A percentile compares a stretch with the other conserved stretches of the same genome.
These are phyloP conservation scores for Paraphaeosphaeria sporulosa DNA, from an alignment of 2,329 filamentous ascomycete genomes.

Conservation along the genomic window DNA sequence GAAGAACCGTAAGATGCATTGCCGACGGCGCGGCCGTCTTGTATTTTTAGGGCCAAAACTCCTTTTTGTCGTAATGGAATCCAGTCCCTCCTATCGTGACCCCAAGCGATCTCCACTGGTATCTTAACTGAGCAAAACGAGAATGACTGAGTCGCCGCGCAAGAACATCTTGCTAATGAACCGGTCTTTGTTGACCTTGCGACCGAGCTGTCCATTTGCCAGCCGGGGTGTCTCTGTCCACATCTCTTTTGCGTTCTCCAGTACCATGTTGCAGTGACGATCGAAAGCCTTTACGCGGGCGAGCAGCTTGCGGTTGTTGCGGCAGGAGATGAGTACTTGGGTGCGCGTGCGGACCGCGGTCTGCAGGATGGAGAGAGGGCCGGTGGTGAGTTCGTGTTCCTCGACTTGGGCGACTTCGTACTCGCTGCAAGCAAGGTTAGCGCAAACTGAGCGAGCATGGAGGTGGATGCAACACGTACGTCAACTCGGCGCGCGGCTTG, in stretches of 20 bases:
- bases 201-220: constrained; percentile 85
- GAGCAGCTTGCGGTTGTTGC: constrained; percentile 97
- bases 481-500: constrained; percentile 90
- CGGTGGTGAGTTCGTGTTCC: constrained; percentile 80
- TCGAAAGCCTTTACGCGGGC: constrained; percentile 98
- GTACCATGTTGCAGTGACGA: constrained; percentile 98
- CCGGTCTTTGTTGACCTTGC: constrained; percentile 94
- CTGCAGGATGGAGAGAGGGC: constrained; percentile 91
- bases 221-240: constrained; percentile 93
- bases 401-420: constrained; percentile 87
- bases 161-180: constrained; percentile 99
- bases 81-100: background rate
- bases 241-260: constrained; percentile 99
- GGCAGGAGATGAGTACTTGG: constrained; percentile 95
- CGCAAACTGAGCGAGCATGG: constrained; percentile 6
- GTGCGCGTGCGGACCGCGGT: constrained; percentile 94
- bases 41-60: constrained; percentile 43
- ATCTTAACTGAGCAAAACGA: constrained; percentile 78
- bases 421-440: constrained; percentile 65
- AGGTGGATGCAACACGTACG: constrained; percentile 65
- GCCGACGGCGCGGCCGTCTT: constrained; percentile 36
- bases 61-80: constrained; percentile 29
- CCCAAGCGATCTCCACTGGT: background rate
- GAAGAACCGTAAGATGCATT: constrained; percentile 38
- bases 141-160: constrained; percentile 85